Conservation (phyloP, 768 basidiomycete species). For the Pulveroboletus sp. region DNA sequence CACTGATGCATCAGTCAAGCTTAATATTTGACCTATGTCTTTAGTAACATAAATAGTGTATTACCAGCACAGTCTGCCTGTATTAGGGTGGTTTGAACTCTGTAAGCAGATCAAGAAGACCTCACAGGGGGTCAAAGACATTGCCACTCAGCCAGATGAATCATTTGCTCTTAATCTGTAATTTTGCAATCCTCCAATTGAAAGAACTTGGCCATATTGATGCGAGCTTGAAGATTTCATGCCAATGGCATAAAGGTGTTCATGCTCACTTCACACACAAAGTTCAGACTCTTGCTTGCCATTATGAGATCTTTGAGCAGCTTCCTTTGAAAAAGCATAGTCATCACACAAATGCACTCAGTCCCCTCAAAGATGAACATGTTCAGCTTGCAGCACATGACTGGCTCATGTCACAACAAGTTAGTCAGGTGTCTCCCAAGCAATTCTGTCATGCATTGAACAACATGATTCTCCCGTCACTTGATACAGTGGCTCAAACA, state of each 20-base stretch:
- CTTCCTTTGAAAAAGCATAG: conserved; percentile 30
- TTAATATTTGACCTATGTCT: no score
- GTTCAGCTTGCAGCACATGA: background rate
- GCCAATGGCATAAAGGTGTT: conserved; percentile 36
- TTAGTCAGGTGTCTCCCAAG: conserved; percentile 30
- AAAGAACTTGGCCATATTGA: conserved; percentile 10
- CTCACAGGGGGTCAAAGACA: background rate
- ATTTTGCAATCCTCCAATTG: background rate
- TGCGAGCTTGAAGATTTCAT: conserved; percentile 34
- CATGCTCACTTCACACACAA: conserved; percentile 27
- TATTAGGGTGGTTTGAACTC: background rate
- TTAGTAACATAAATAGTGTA: no score
- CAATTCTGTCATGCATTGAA: conserved; percentile 28
- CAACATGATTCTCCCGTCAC: conserved; percentile 27
- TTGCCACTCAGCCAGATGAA: background rate
- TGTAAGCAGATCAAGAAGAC: background rate
- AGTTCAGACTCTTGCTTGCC: conserved; percentile 30
- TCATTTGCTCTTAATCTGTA: background rate
- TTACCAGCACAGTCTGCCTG: background rate
- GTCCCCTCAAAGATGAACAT: conserved; percentile 4
- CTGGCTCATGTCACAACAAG: conserved; percentile 22
- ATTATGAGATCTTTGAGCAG: conserved; percentile 37
- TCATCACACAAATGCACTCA: conserved; percentile 9
- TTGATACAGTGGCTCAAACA: no score
- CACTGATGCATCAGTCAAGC: no score